Conservation (phyloP, 1,284 basidiomycete species). For the Hypsizygus ulmarius region DNA sequence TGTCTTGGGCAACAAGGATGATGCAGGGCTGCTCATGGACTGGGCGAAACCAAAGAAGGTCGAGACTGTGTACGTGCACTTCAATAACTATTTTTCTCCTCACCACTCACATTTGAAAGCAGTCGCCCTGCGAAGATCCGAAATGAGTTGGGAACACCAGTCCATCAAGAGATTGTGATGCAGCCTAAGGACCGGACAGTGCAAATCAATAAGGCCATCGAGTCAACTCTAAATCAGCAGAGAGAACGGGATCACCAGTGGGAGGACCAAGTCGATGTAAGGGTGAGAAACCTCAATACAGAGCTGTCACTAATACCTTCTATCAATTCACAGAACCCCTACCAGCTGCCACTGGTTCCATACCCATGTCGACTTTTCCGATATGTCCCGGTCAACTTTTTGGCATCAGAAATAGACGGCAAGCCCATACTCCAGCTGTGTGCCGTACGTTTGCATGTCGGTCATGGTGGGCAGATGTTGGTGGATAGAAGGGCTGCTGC, state of each 20-base stretch:
- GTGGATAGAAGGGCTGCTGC: slow-evolving; percentile 67
- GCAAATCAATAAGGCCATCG: slow-evolving; percentile 64
- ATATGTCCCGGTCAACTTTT: slow-evolving; percentile 43
- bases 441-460: slow-evolving; percentile 71
- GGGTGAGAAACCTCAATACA: slow-evolving; percentile 20
- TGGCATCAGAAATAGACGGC: slow-evolving; percentile 29
- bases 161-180: slow-evolving; percentile 47
- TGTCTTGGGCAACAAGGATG: slow-evolving; percentile 63
- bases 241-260: slow-evolving; percentile 79
- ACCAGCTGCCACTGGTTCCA: slow-evolving; percentile 50
- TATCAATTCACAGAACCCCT: slow-evolving; percentile 47
- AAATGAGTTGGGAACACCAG: slow-evolving; percentile 40
- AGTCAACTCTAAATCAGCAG: slow-evolving; percentile 61
- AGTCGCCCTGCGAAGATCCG: slow-evolving; percentile 55
- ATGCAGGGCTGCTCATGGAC: slow-evolving; percentile 82
- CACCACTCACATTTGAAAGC: slow-evolving; percentile 5
- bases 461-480: slow-evolving; percentile 78
- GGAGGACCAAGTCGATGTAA: slow-evolving; percentile 83
- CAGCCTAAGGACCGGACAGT: slow-evolving; percentile 66
- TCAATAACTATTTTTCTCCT: neutral
- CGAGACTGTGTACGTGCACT: slow-evolving; percentile 46
- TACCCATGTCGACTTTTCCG: slow-evolving; percentile 64
- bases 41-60: slow-evolving; percentile 68
- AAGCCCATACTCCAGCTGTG: slow-evolving; percentile 32
- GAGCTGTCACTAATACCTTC: neutral